phyloP scores from a whole-genome alignment of 2,329 filamentous ascomycete species.

The Acrocalymma vagum region DNA sequence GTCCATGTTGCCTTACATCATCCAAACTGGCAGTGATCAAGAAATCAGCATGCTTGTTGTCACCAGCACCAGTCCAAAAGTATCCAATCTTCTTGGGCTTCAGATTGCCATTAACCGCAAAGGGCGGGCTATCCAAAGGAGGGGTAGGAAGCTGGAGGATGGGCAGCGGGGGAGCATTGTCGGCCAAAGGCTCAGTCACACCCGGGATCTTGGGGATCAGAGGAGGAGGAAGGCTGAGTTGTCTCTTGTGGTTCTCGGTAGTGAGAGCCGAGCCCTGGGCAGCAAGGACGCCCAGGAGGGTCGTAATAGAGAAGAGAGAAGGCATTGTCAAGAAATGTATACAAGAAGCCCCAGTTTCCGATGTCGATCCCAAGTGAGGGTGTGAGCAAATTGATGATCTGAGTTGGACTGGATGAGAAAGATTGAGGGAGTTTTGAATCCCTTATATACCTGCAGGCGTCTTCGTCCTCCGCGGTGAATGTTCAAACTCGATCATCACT shows the following conservation, averaged over 20 bases:
- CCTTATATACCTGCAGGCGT: too few species aligned
- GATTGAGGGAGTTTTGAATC: too few species aligned
- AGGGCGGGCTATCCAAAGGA: conserved; percentile 63
- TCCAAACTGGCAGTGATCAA: conserved; percentile 67
- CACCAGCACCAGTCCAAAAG: conserved; percentile 69
- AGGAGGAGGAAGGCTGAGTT: conserved; percentile 63
- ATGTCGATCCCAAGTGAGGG: too few species aligned
- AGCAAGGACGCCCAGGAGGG: conserved; percentile 1
- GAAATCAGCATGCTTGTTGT: conserved; percentile 68
- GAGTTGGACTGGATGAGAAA: too few species aligned
- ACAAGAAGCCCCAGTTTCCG: too few species aligned
- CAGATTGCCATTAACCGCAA: conserved; percentile 60
- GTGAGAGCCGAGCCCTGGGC: too few species aligned
- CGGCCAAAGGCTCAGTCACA: conserved; percentile 64
- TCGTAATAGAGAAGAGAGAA: conserved; percentile 1
- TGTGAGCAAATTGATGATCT: too few species aligned
- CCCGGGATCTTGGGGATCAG: conserved; percentile 68
- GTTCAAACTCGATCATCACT: too few species aligned
- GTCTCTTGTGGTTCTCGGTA: too few species aligned
- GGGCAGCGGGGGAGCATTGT: conserved; percentile 62
- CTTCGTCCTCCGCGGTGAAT: too few species aligned
- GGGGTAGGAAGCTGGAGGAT: conserved; percentile 69
- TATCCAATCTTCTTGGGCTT: conserved; percentile 73
- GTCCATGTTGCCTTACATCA: too few species aligned
- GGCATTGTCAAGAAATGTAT: conserved; percentile 16